Evolutionary conservation across 768 basidiomycete species (phyloP), one percentile per base, ranked within the genome.

Genomic region (Rhizopogon sp.): DNA sequence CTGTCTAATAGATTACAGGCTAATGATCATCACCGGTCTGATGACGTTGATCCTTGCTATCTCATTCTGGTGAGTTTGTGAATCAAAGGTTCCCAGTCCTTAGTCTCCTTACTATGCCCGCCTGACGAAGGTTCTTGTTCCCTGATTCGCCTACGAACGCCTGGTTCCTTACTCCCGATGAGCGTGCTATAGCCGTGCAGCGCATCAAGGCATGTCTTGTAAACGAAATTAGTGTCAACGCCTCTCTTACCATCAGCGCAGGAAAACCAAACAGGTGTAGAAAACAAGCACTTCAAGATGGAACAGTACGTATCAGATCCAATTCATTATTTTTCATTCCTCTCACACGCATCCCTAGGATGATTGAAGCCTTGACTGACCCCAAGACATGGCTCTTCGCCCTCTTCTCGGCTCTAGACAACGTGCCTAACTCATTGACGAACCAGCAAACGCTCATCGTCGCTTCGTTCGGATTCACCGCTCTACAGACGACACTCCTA

Each of bases 381-480:
- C 79, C 81, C 0, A 87, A 86, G 66, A 84, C 83, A 0, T 87
- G 84, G 84, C 72, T 85, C 25, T 86, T 86, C 58, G 82, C 83
- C 2, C 72, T 85, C 39, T 84, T 85, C 65, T 74, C 79, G 14
- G 78, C 76, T n/a, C 69, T 84, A 22, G 73, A 77, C 62, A 83
- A 83, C 58, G 66, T 86, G 31, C 83, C 84, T 0, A 84, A 82
- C 64, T 84, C 81, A 31, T 62, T 77, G 53, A 82, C 79, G 9
- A 83, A 83, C 62, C 84, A 86, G 62, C 67, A 76, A 10, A 74
- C 76, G 57, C 77, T 87, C 55, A 85, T 87, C 56, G 77, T 84
- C 17, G 64, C 75, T 8, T 79, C 78, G 1, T 84, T 86, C 62
- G 85, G 85, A 1, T 87, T 83, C 66, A 75, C 72, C 5, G 60